Evolutionary conservation across 306 rosid genomes (phyloP).

Genomic region (Ammopiptanthus mongolicus): DNA sequence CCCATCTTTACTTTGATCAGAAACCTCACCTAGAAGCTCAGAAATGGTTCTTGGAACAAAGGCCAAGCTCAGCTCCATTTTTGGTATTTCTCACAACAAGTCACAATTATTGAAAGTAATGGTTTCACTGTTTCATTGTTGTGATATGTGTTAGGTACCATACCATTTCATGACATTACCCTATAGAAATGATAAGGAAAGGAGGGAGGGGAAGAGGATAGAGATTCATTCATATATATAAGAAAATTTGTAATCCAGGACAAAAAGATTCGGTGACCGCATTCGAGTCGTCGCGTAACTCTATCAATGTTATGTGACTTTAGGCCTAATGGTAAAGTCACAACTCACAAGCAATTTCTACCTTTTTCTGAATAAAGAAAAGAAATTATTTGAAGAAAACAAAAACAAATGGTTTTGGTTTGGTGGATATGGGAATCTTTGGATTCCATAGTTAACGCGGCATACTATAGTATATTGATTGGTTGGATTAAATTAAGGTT

Average conservation of each 20-base stretch:
- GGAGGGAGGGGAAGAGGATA: not conserved
- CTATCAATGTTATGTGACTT: not conserved
- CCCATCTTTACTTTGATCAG: constrained; percentile 20
- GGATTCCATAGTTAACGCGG: constrained; percentile 30
- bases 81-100: not conserved
- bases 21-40: constrained; percentile 24
- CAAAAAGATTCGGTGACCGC: constrained; percentile 29
- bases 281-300: constrained; percentile 56
- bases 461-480: not conserved
- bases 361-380: not conserved
- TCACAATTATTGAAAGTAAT: not conserved
- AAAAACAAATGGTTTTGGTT: not conserved
- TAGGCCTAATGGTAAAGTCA: not conserved
- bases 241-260: constrained; percentile 41
- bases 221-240: constrained; percentile 13
- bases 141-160: not conserved
- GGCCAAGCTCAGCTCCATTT: constrained; percentile 40
- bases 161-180: not conserved
- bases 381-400: not conserved
- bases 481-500: not conserved
- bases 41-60: constrained; percentile 43
- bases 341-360: not conserved
- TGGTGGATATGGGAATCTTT: constrained; percentile 32
- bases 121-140: not conserved
- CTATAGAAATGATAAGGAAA: constrained; percentile 15